Base-by-base conservation (phyloP, 225 moss, liverwort and hornwort species). In the Sphagnum contortum region DNA sequence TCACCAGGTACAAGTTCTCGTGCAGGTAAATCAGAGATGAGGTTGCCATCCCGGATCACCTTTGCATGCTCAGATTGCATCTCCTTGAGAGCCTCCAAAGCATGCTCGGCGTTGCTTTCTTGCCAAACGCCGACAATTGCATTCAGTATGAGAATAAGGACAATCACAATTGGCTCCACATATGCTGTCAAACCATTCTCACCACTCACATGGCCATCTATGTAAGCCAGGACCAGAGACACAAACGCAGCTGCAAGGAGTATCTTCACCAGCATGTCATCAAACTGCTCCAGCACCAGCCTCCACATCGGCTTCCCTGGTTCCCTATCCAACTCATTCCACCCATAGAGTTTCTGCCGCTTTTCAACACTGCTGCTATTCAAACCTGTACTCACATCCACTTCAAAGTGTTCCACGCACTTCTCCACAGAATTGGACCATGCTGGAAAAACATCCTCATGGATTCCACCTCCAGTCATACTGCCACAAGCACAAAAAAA, bases 61-160 rank as follows among this genome's bases (percentile, higher is more conserved):
- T 90, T 90, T 2, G 95, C 92, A 47, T 84, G 75, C 75, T 92
- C 95, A 12, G 95, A 96, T 64, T 96, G 95, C 95, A 96, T 92
- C 78, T 96, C 92, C 72, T 90, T 88, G 0, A 96, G 69, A 4
- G 95, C 89, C 70, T 92, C 95, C 44, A 96, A 66, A 8, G 95
- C 92, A 73, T 68, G 84, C 70, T 96, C 95, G 3, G 95, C 95
- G 69, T 96, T 96, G 67, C 87, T 92, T 68, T 96, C 95, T 80
- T 96, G 95, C 95, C 95, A 96, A 45, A 96, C 95, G 55, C 95
- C 95, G 10, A 90, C 92, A 5, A 96, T 53, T 49, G 92, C 95
- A 67, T 96, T 96, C 54, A 96, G 70, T n/a, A 92, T 75, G n/a
- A 96, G 89, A 50, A 96, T 96, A 49, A 85, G 79, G 47, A 96